Base-by-base conservation (phyloP, 768 basidiomycete species). In the Amanita brunnescens region DNA sequence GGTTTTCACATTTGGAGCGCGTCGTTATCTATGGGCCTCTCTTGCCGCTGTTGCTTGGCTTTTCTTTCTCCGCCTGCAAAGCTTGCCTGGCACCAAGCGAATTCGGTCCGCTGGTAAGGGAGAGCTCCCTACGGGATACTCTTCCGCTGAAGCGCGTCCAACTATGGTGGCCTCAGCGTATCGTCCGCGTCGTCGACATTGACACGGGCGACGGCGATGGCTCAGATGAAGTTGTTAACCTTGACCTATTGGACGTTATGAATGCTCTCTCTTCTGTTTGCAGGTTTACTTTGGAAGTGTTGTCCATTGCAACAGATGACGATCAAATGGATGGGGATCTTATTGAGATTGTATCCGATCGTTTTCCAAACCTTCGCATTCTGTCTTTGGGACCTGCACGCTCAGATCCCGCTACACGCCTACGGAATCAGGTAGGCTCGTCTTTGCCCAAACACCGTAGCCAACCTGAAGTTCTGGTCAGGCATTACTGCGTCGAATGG, bases 131-230 rank as follows among this genome's bases (percentile, higher is more conserved):
- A 10, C 18, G 9, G 16, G 38, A 41, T 29, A 41, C 29, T 9
- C n/a, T 49, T 6, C 49, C 49, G 12, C 48, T 49, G 4, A 49
- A 39, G 23, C 48, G 48, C 26, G 38, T 49, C 10, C 48, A 49
- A 5, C 9, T 49, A 8, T 49, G 48, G 26, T 49, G 48, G 48
- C 48, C 48, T 14, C 48, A 49, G 18, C 48, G 48, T 23, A n/a
- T 29, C n/a, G 48, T 49, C 39, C 38, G 38, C 21, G 26, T 49
- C 39, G 48, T 32, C 35, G 33, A 40, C n/a, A n/a, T 21, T 13
- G n/a, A 38, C 46, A 20, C 10, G 8, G 26, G 16, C 12, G 48
- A 49, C 16, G 24, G n/a, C 7, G n/a, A 21, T 9, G 1, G 21
- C 21, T 40, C 39, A 12, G 9, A 8, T 23, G 8, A 21, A 21